Evolutionary conservation across 768 basidiomycete genomes (phyloP).

Genomic region (Tylopilus plumbeoviolaceoides): DNA sequence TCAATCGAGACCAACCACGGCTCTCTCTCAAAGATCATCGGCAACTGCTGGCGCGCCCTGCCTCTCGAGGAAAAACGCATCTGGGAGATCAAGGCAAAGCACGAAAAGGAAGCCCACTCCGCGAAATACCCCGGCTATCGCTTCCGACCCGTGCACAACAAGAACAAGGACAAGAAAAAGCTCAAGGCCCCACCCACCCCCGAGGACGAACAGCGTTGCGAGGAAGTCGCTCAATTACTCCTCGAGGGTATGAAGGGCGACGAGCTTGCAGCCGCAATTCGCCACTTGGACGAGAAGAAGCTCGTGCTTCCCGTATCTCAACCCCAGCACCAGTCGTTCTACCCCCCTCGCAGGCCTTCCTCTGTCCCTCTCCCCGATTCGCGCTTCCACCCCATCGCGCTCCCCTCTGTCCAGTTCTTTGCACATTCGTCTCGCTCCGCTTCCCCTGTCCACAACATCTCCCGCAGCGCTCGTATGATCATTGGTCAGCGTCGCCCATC

Average conservation of each 20-base stretch:
- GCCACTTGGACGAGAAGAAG: conserved; percentile 41
- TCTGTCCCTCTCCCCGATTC: conserved; percentile 57
- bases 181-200: conserved; percentile 14
- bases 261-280: conserved; percentile 58
- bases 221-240: conserved; percentile 59
- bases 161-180: conserved; percentile 44
- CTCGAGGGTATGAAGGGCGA: conserved; percentile 70
- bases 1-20: conserved; percentile 49
- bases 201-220: conserved; percentile 32
- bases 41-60: conserved; percentile 62
- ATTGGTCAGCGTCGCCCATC: conserved; percentile 49
- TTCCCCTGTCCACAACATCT: conserved; percentile 44
- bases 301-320: not conserved
- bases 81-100: conserved; percentile 72
- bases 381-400: conserved; percentile 36
- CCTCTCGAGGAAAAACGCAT: conserved; percentile 65
- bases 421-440: conserved; percentile 36
- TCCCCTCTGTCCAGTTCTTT: conserved; percentile 44
- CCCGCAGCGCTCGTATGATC: conserved; percentile 38
- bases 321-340: conserved; percentile 18
- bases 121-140: conserved; percentile 62
- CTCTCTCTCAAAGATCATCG: conserved; percentile 48
- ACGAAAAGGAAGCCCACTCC: conserved; percentile 71
- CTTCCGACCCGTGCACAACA: conserved; percentile 43
- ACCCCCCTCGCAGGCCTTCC: conserved; percentile 52